A percentile compares a stretch with the other conserved stretches of the same genome.
phyloP scores from a whole-genome alignment of 345 rosid species.

The Bruguiera parviflora region DNA sequence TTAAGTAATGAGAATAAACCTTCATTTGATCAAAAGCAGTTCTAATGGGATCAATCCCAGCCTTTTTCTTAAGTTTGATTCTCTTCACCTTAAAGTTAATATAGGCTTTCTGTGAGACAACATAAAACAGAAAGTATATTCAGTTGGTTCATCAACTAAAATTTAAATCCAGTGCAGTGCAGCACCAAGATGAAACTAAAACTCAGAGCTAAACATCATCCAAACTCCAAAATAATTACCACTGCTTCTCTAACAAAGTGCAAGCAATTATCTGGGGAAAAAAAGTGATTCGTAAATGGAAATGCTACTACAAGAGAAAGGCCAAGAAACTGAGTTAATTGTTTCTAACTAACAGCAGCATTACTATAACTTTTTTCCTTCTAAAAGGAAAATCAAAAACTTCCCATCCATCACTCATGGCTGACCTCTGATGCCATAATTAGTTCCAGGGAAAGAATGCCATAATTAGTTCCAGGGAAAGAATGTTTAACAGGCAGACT shows the following conservation, averaged over 20 bases:
- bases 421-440: too few species aligned
- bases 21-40: slow-evolving; percentile 90
- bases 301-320: background rate
- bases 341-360: too few species aligned
- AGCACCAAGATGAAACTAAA: slow-evolving; percentile 6
- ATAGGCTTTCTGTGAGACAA: slow-evolving; percentile 64
- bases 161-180: slow-evolving; percentile 7
- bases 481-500: too few species aligned
- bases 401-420: too few species aligned
- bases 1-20: slow-evolving; percentile 33
- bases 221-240: background rate
- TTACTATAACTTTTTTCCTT: too few species aligned
- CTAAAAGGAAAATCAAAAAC: too few species aligned
- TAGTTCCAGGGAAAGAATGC: too few species aligned
- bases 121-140: slow-evolving; percentile 13
- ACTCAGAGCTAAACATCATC: background rate
- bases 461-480: too few species aligned
- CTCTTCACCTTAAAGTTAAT: slow-evolving; percentile 47
- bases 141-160: slow-evolving; percentile 17
- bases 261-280: background rate
- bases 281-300: background rate
- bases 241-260: slow-evolving; percentile 1
- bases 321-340: too few species aligned
- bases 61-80: slow-evolving; percentile 63
- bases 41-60: slow-evolving; percentile 83